Evolutionary conservation across 257 asterid species (phyloP), one percentile per base, ranked within the genome.

Genomic region (Jacaranda mimosifolia): DNA sequence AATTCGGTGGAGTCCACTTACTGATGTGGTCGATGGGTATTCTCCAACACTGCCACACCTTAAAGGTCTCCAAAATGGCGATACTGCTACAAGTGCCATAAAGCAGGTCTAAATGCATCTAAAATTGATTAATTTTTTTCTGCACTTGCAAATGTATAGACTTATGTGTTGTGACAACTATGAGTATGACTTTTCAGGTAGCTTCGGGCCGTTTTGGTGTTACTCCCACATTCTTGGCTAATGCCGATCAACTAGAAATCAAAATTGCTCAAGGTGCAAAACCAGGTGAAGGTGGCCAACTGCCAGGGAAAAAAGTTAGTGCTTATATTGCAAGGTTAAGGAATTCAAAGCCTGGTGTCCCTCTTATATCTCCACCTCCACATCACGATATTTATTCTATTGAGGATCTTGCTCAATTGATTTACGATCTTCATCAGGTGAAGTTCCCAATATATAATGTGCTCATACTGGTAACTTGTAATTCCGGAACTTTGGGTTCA

Each of bases 141-240:
- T n/a, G 75, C 56, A 67, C n/a, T 64, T 39, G 17, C 52, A 56
- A 63, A 14, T 21, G 21, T 52, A 21, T 40, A 66, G 57, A 21
- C 52, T 55, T 38, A 13, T 18, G 48, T 63, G 57, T 60, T 11
- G 4, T 70, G 35, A 72, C 38, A 45, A 10, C 69, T 43, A 36
- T 32, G 40, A 36, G 14, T 81, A 45, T 77, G 77, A 45, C 56
- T n/a, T 73, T 82, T 75, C 91, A 96, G 99, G 97, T 96, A 70
- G 99, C 99, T 67, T 96, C 99, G 10, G 99, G 99, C 36, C 97
- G 99, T 62, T 96, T 96, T 87, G 99, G 99, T 83, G 99, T 96
- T 68, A 96, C 99, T 42, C 99, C 99, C 6, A 93, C 98, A 62
- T 96, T 96, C 86, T 91, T 96, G 88, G 99, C 91, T 53, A 96